Evolutionary conservation across 2,329 filamentous ascomycete genomes (phyloP), one percentile per base, ranked within the genome.

Genomic region (Microsporum audouinii): DNA sequence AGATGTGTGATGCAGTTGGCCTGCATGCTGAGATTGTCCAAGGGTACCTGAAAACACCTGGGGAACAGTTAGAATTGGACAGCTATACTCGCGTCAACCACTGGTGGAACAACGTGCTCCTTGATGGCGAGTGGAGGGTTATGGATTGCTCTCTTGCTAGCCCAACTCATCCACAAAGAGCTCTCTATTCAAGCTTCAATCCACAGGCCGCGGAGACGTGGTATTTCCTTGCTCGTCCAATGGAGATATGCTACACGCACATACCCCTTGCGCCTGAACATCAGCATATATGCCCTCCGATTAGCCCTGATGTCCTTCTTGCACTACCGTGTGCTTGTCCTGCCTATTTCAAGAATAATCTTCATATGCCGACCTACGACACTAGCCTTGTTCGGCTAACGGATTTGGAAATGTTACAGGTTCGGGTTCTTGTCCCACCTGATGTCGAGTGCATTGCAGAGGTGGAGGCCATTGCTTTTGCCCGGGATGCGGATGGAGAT

Each of bases 81-180:
- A 87, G 87, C 62, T 84, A 92, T 72, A 89, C 89, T n/a, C 84
- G 87, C 34, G 82, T 92, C 0, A 99, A 99, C 69, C 94, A 99
- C 75, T 97, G 88, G 85, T 99, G 94, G 94, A 99, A 99, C 68
- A 86, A 90, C 0, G 89, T 97, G 17, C 77, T 96, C 39, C 86
- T 96, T 6, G 94, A 99, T 72, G 87, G 88, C 27, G 91, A 96
- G 75, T 99, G 94, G 94, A 88, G 94, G 58, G 88, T 97, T 66
- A 89, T 99, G 78, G 94, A 99, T 73, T 94, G 90, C 72, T 95
- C 90, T 39, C 79, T 99, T 56, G 91, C 94, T 2, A 91, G 88
- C 65, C 91, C 92, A 10, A 96, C 92, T 0, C 90, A 97, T 68
- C 92, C 94, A 7, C 85, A 84, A 61, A 84, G 95, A 56, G 80